phyloP scores from a whole-genome alignment of 2,329 filamentous ascomycete genomes.

The Endoconidiophora polonica region DNA sequence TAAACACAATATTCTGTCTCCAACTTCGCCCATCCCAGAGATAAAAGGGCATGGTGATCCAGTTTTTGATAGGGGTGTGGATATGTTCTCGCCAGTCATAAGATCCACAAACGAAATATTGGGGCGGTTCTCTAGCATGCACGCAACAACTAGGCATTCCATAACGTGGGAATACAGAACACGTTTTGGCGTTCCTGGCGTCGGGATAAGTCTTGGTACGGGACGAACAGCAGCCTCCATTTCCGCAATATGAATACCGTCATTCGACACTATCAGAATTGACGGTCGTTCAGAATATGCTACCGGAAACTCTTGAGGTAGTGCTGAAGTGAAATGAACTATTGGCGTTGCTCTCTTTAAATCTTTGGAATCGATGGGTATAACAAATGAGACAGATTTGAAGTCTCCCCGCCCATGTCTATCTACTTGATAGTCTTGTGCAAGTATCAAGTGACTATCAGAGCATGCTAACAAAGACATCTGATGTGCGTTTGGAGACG shows the following conservation, averaged over 20 bases:
- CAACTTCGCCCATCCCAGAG: slow-evolving; percentile 36
- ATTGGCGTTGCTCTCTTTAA: neutral
- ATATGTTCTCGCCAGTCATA: slow-evolving; percentile 37
- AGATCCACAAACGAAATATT: slow-evolving; percentile 41
- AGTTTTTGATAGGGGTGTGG: slow-evolving; percentile 26
- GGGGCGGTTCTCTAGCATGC: slow-evolving; percentile 26
- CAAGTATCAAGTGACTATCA: slow-evolving; percentile 29
- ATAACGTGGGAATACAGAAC: slow-evolving; percentile 38
- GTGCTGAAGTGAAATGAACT: slow-evolving; percentile 3
- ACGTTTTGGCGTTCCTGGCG: slow-evolving; percentile 32
- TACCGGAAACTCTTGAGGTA: slow-evolving; percentile 1
- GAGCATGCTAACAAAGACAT: slow-evolving; percentile 29
- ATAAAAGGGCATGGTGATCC: slow-evolving; percentile 29
- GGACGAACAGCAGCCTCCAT: slow-evolving; percentile 28
- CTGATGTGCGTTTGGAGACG: neutral
- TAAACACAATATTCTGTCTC: slow-evolving; percentile 43
- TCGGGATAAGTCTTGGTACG: slow-evolving; percentile 32
- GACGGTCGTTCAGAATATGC: slow-evolving; percentile 1
- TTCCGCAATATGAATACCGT: slow-evolving; percentile 35
- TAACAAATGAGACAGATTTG: slow-evolving; percentile 29
- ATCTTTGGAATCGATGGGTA: slow-evolving; percentile 34
- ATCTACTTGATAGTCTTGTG: slow-evolving; percentile 23
- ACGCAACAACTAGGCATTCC: slow-evolving; percentile 36
- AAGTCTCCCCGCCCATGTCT: slow-evolving; percentile 18
- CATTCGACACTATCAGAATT: slow-evolving; percentile 29